A percentile compares a stretch with the other conserved stretches of the same genome.
Evolutionary conservation across 371 early-diverging fungal species (phyloP).

Genomic region (Gilbertella persicaria): DNA sequence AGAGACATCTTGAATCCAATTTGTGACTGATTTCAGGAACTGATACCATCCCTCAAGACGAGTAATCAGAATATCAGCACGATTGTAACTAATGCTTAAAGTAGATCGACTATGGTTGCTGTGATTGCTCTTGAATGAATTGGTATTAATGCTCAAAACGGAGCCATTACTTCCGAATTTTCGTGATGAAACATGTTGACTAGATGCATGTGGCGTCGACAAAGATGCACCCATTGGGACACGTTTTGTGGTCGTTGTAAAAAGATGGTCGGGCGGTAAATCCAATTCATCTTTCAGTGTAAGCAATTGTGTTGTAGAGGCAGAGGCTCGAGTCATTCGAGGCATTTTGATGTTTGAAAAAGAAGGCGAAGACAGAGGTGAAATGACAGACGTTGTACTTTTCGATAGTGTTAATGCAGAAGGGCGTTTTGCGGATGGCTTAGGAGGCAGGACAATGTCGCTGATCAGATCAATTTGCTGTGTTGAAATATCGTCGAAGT

Average conservation of each 20-base stretch:
- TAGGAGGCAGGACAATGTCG: not conserved
- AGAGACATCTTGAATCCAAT: slow-evolving; percentile 37
- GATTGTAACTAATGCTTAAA: slow-evolving; percentile 13
- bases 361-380: not conserved
- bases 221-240: slow-evolving; percentile 1
- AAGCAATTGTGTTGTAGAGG: not conserved
- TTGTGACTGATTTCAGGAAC: slow-evolving; percentile 27
- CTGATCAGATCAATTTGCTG: not conserved
- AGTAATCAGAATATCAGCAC: slow-evolving; percentile 36
- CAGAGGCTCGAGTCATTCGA: slow-evolving; percentile 12
- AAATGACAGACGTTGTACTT: not conserved
- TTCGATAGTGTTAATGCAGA: not conserved
- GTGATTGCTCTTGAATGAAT: not conserved
- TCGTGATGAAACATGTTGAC: slow-evolving; percentile 1
- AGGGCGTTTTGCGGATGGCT: not conserved
- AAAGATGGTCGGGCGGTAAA: not conserved
- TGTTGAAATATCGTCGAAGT: slow-evolving; percentile 24
- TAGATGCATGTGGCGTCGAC: slow-evolving; percentile 21
- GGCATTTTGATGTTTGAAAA: slow-evolving; percentile 18
- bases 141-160: not conserved
- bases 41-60: slow-evolving; percentile 33
- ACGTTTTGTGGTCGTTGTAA: slow-evolving; percentile 2
- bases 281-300: not conserved
- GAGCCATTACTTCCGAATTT: slow-evolving; percentile 19
- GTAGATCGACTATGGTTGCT: not conserved